Base-by-base conservation (phyloP, 805 yeast species). In the Candida coleopterorum region DNA sequence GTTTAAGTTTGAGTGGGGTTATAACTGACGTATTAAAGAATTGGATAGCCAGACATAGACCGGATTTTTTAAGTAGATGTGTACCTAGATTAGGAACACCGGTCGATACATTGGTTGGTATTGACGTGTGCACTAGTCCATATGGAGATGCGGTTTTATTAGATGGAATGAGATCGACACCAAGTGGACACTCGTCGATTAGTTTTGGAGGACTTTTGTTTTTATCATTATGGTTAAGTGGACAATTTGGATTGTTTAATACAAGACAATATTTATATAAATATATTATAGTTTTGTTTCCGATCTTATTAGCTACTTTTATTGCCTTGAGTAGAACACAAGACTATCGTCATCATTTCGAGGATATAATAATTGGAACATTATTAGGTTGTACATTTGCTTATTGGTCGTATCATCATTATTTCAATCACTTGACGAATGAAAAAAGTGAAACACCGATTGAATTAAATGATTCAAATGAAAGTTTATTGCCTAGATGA, bases 151-250 rank as follows among this genome's bases (percentile, higher is more conserved):
- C 37, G 7, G 29, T 48, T 2, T 52, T 77, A 18, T 43, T 49
- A 12, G 82, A 76, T 44, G 82, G 81, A 2, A 67, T 73, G 65
- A 64, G 75, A 42, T 65, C 75, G 18, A 70, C 78, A 6, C 82
- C 82, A 1, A 71, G 77, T 6, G 82, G 82, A 17, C 82, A 76
- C 46, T 60, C 76, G 8, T 64, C 77, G 2, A 60, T 69, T 26
- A 64, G 79, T n/a, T 77, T 76, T 49, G 56, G 72, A 11, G 75
- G 77, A 2, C 56, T 75, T 36, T 53, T 62, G 7, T 76, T 57
- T 52, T 57, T 76, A 34, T 45, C 73, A 9, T 50, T 75, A 23
- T 75, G 76, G 75, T 43, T 72, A 3, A 52, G 53, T 25, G 75
- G 74, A n/a, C 75, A 72, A 46, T 54, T 59, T 40, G 47, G 47